Evolutionary conservation across 176 grass and related monocot species (phyloP).

Genomic region (Oryza glumipatula): DNA sequence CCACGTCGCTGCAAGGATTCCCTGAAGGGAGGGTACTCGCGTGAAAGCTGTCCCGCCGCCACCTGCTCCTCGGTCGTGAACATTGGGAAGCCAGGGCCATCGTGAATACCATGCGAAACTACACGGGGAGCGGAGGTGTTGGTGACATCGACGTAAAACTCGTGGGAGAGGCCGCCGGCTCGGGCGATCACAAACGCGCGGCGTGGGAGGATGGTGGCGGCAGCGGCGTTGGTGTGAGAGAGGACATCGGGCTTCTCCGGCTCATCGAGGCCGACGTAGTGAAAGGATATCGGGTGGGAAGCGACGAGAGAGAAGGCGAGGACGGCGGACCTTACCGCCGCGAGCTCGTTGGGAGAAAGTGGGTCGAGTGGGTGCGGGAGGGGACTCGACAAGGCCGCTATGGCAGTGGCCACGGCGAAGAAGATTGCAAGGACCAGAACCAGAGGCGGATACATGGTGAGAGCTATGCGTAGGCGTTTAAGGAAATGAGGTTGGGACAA

Average conservation of each 20-base stretch:
- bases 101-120: constrained; percentile 44
- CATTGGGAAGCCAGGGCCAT: constrained; percentile 49
- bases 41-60: constrained; percentile 38
- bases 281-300: constrained; percentile 50
- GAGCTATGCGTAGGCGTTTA: no score
- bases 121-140: constrained; percentile 1
- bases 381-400: background rate
- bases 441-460: constrained; percentile 22
- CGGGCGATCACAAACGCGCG: constrained; percentile 57
- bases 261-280: constrained; percentile 89
- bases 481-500: no score
- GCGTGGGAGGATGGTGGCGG: background rate
- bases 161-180: constrained; percentile 46
- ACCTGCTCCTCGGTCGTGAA: constrained; percentile 56
- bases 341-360: constrained; percentile 51
- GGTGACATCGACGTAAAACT: constrained; percentile 49
- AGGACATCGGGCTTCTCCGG: constrained; percentile 61
- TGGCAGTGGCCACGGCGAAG: background rate
- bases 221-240: constrained; percentile 41
- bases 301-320: constrained; percentile 34
- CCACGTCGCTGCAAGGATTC: constrained; percentile 47
- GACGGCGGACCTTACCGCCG: constrained; percentile 30
- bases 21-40: constrained; percentile 54
- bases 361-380: constrained; percentile 63
- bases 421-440: constrained; percentile 24